These are phyloP conservation scores for Curvularia spicifera DNA, from an alignment of 2,329 filamentous ascomycete genomes.

Conservation along the genomic window DNA sequence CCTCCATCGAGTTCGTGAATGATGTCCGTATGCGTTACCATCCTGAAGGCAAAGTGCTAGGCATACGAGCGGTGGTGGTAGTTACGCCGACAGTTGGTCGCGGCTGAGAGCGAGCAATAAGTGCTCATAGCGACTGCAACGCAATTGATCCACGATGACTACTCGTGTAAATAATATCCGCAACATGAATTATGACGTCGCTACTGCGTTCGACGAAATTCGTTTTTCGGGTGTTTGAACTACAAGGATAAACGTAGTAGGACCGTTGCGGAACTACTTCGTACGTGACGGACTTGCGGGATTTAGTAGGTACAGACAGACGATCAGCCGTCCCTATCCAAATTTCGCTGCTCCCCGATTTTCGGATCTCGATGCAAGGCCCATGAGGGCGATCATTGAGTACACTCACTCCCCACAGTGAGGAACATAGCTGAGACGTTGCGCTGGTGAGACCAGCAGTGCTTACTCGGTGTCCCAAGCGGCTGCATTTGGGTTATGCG, in stretches of 20 bases:
- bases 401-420: not conserved
- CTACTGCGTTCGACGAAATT: not conserved
- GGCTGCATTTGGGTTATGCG: not conserved
- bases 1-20: constrained; percentile 11
- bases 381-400: constrained; percentile 6
- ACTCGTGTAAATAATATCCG: not conserved
- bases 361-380: constrained; percentile 4
- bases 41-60: not conserved
- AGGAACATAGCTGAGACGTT: not conserved
- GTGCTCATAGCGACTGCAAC: not conserved
- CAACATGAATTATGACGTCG: constrained; percentile 9
- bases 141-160: not conserved
- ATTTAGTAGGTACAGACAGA: not conserved
- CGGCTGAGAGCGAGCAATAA: not conserved
- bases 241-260: constrained; percentile 15
- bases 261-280: constrained; percentile 3
- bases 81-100: not conserved
- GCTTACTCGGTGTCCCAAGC: not conserved
- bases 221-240: not conserved
- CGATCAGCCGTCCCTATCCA: not conserved
- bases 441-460: constrained; percentile 7
- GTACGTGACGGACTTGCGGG: constrained; percentile 1
- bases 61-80: not conserved
- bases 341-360: not conserved
- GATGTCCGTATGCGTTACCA: not conserved